These are phyloP conservation scores for Jatropha podagrica DNA, from an alignment of 441 rosid genomes.

Conservation along the genomic window DNA sequence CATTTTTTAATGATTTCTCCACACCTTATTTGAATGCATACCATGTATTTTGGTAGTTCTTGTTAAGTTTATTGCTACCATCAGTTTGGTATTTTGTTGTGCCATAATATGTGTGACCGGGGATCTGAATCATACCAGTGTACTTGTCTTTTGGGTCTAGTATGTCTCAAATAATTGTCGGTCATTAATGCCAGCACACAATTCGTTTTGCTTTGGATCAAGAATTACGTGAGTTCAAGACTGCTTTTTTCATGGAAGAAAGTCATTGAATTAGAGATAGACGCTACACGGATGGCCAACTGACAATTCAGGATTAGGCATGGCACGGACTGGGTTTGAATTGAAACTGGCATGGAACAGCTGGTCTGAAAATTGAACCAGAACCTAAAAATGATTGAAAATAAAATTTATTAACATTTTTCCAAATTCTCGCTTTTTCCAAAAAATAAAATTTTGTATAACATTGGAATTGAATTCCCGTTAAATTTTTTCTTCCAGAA, in stretches of 20 bases:
- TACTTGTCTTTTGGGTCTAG: background rate
- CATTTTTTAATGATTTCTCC: background rate
- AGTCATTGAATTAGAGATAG: too few species aligned
- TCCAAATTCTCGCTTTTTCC: too few species aligned
- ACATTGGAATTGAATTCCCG: too few species aligned
- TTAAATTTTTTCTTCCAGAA: too few species aligned
- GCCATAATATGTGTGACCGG: background rate
- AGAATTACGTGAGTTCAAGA: too few species aligned
- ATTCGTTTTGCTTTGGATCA: background rate
- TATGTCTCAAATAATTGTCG: background rate
- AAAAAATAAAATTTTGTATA: too few species aligned
- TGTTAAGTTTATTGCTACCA: background rate
- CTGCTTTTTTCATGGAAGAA: too few species aligned
- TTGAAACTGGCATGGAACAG: too few species aligned
- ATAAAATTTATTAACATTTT: too few species aligned
- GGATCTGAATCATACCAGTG: background rate
- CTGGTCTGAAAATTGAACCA: too few species aligned
- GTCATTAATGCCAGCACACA: background rate
- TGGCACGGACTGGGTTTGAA: too few species aligned
- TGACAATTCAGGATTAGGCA: background rate
- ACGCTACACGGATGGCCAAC: background rate
- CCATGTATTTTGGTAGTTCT: background rate
- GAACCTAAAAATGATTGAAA: too few species aligned
- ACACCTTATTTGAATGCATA: background rate
- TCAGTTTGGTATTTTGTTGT: constrained; percentile 3